Base-by-base conservation (phyloP, 306 rosid genomes). In the Parietaria judaica region DNA sequence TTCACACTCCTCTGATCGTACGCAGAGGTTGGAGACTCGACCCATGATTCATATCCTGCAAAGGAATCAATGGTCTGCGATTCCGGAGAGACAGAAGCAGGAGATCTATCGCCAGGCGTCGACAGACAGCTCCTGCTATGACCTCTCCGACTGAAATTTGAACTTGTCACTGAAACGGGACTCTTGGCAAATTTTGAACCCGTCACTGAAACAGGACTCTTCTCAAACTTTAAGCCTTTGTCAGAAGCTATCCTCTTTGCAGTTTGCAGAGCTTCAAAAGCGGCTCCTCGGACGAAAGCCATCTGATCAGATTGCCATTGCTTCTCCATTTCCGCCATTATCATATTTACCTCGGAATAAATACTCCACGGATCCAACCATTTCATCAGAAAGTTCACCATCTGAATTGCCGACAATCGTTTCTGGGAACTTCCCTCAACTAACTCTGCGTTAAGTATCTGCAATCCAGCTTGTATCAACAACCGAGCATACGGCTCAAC, bases 401-500 rank as follows among this genome's bases (percentile, higher is more conserved):
- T 92, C 78, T 82, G 82, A 75, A 92, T 82, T 8, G 96, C 83
- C 8, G 73, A 73, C 63, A 92, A 56, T 6, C 84, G 78, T 67
- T 86, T 92, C 74, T 86, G 95, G 51, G 96, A 86, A 80, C 82
- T 86, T 43, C 81, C 87, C 58, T 86, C 98, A 47, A 41, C 52
- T 64, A 76, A 34, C 56, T 78, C 89, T n/a, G 73, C 60, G 39
- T 77, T 75, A 59, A 92, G 56, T 61, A 92, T 86, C 8, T 48
- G 60, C 50, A 88, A 58, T 56, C 95, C 98, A 8, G 85, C 76
- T 56, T 80, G 86, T 39, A 86, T 73, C 57, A 88, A 72, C 72
- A 88, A 57, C 70, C 96, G 77, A 50, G 98, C 98, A 74, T 88
- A 88, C 14, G 95, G 96, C 71, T 92, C 98, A 31, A 92, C 92